Conservation (phyloP, 129 eudicot genomes). For the Tagetes erecta region DNA sequence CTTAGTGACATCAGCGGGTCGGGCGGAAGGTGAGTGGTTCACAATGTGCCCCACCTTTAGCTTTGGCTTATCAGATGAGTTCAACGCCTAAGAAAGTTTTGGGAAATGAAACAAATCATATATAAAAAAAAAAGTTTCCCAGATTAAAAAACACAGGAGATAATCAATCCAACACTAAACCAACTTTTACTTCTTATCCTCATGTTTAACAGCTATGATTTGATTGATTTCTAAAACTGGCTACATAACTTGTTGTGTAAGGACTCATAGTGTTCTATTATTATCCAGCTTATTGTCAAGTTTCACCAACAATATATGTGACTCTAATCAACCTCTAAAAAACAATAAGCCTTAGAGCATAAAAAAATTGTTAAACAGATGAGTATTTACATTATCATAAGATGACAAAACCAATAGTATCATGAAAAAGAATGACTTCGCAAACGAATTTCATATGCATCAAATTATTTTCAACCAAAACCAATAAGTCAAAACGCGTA, state of each 20-base stretch:
- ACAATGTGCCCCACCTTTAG: conserved; percentile 50
- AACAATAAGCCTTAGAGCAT: too few species aligned
- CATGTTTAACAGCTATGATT: not conserved
- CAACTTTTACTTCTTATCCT: not conserved
- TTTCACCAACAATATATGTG: not conserved
- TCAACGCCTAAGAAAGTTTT: conserved; percentile 43
- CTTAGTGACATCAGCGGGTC: conserved; percentile 51
- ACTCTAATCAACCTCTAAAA: not conserved
- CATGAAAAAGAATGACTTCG: too few species aligned
- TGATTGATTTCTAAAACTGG: not conserved
- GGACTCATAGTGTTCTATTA: not conserved
- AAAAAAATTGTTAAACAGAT: too few species aligned
- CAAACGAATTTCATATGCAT: too few species aligned
- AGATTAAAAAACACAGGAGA: not conserved
- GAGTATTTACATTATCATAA: too few species aligned
- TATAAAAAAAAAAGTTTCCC: not conserved
- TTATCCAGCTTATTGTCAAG: not conserved
- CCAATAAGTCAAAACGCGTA: too few species aligned
- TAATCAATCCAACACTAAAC: not conserved
- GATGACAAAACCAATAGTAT: too few species aligned
- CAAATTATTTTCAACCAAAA: too few species aligned
- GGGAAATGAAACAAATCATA: not conserved
- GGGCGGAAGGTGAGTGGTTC: conserved; percentile 38
- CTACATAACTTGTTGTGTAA: not conserved
- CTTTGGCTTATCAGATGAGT: conserved; percentile 66